Conservation (phyloP, 2,329 filamentous ascomycete genomes). For the Diaporthe citrichinensis region DNA sequence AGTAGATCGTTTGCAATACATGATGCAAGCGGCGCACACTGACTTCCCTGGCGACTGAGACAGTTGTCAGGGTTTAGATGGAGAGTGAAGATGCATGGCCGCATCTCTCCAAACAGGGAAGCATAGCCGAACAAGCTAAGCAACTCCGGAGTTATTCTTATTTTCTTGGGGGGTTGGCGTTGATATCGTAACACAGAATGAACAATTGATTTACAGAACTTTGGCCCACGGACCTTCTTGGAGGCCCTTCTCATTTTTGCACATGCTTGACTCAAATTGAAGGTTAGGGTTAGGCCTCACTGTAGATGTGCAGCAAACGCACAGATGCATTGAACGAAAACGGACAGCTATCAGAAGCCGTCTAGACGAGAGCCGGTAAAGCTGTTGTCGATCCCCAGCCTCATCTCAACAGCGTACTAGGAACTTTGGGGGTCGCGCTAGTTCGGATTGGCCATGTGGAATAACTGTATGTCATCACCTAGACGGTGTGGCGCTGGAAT, state of each 20-base stretch:
- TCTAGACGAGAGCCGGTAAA: not conserved
- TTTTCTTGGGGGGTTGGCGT: not conserved
- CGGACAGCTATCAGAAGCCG: not conserved
- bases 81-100: not conserved
- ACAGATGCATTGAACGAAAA: not conserved
- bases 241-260: not conserved
- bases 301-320: too few relatives aligned
- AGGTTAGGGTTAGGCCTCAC: not conserved
- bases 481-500: not conserved
- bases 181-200: not conserved
- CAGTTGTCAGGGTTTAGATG: not conserved
- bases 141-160: too few relatives aligned
- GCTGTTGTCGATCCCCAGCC: conserved; percentile 4
- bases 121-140: not conserved
- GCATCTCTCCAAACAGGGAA: not conserved
- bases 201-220: not conserved
- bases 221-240: not conserved
- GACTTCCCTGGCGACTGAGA: not conserved
- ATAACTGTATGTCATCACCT: not conserved
- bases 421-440: not conserved
- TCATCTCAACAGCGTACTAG: not conserved
- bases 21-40: too few relatives aligned
- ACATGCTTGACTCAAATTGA: not conserved
- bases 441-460: not conserved
- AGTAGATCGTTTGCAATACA: not conserved